phyloP scores from a whole-genome alignment of 495 filamentous ascomycete genomes.

The Talaromyces trachyspermus region DNA sequence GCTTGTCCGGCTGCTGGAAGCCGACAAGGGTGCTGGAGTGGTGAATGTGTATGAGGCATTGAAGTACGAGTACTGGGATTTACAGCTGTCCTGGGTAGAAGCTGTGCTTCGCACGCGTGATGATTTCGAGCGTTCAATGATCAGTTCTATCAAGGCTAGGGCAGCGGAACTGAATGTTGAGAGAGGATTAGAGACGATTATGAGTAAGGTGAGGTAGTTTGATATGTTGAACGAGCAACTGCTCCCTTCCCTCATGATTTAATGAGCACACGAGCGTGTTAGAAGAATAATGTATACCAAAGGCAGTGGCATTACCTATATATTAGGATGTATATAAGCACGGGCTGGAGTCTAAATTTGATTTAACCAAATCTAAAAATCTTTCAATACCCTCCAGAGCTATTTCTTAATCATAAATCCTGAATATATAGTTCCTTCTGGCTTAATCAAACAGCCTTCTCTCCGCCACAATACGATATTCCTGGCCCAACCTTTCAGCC shows the following conservation, averaged over 20 bases:
- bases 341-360: too few relatives aligned
- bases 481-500: constrained; percentile 32
- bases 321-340: constrained; percentile 4
- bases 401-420: too few relatives aligned
- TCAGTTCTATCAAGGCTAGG: constrained; percentile 77
- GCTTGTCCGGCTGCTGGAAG: constrained; percentile 65
- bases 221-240: constrained; percentile 13
- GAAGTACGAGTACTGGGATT: constrained; percentile 85
- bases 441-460: constrained; percentile 17
- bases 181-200: constrained; percentile 76
- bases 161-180: constrained; percentile 77
- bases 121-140: constrained; percentile 87
- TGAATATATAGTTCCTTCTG: too few relatives aligned
- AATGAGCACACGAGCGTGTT: too few relatives aligned
- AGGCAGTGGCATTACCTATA: background rate
- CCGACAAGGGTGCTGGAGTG: constrained; percentile 62
- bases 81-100: constrained; percentile 96
- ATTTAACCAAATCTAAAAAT: too few relatives aligned
- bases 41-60: constrained; percentile 74
- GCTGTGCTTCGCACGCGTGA: constrained; percentile 77
- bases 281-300: too few relatives aligned
- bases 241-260: too few relatives aligned
- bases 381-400: too few relatives aligned
- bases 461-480: constrained; percentile 35
- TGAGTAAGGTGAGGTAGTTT: constrained; percentile 72